Evolutionary conservation across 441 rosid species (phyloP).

Genomic region (Lepidium campestre): DNA sequence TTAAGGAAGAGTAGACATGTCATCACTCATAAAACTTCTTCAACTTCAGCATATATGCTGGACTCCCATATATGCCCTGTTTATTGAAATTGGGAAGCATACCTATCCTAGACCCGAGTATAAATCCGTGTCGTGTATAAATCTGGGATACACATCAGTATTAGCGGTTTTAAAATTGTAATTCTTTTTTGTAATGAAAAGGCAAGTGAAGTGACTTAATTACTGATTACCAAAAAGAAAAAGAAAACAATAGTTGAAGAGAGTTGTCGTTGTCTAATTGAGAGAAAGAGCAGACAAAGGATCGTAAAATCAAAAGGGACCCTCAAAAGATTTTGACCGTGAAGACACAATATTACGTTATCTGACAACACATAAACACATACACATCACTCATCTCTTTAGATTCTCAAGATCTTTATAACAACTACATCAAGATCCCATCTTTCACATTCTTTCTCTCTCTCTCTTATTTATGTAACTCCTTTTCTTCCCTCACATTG

Average conservation of each 20-base stretch:
- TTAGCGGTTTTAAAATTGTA: too few species aligned
- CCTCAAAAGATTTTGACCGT: conserved; percentile 25
- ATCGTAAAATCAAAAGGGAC: conserved; percentile 15
- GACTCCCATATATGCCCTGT: too few species aligned
- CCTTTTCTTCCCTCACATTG: background rate
- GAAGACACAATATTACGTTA: conserved; percentile 22
- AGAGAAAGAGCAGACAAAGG: conserved; percentile 21
- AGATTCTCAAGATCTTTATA: conserved; percentile 45
- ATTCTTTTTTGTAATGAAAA: too few species aligned
- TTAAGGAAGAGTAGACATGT: too few species aligned
- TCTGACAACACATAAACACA: conserved; percentile 26
- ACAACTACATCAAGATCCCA: conserved; percentile 35
- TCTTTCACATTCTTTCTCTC: conserved; percentile 38
- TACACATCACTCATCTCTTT: conserved; percentile 24
- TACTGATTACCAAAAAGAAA: background rate
- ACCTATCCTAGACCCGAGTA: too few species aligned
- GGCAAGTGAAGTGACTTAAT: background rate
- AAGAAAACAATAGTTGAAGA: background rate
- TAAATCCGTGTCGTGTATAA: too few species aligned
- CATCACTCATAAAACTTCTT: too few species aligned
- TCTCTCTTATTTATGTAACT: conserved; percentile 1
- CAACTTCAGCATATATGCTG: too few species aligned
- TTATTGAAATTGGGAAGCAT: too few species aligned
- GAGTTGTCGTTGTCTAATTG: conserved; percentile 15
- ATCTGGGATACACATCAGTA: too few species aligned